A percentile compares a stretch with the other conserved stretches of the same genome.
Conservation (phyloP, 2,329 filamentous ascomycete genomes). For the Talaromyces sp. region DNA sequence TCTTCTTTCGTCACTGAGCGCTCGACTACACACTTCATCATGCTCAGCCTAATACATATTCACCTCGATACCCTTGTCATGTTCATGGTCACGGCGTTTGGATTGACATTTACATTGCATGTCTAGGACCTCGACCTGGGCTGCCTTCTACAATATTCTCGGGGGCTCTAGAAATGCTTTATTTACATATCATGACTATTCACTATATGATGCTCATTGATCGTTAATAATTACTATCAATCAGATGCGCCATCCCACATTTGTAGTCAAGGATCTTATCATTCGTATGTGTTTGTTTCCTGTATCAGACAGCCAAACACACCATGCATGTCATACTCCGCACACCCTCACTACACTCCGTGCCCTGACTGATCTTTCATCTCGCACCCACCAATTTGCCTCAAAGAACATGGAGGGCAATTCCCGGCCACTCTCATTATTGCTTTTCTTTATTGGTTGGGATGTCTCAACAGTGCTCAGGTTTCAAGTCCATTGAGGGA, state of each 20-base stretch:
- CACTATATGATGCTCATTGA: not conserved
- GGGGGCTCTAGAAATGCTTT: not conserved
- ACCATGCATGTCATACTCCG: not conserved
- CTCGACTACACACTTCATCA: not conserved
- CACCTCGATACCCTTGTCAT: conserved; percentile 14
- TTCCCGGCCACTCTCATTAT: not conserved
- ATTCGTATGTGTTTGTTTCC: not conserved
- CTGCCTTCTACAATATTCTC: not conserved
- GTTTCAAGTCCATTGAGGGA: not conserved
- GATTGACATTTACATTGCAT: conserved; percentile 3
- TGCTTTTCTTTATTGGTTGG: not conserved
- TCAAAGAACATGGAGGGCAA: not conserved
- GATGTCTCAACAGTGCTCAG: not conserved
- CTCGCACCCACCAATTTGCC: not conserved
- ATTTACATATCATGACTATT: conserved; percentile 4
- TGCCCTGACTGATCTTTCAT: not conserved
- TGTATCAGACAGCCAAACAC: not conserved
- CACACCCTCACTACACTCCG: not conserved
- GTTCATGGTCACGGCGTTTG: conserved; percentile 10
- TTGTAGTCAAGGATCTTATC: not conserved
- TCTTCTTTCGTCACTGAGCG: not conserved
- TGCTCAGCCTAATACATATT: not conserved
- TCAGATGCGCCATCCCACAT: not conserved
- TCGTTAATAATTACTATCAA: not conserved
- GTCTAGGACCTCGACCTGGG: not conserved